Percentiles rank a stretch among this genome's conserved stretches.
Conservation (phyloP, 169 alveolate species). For the Cryptosporidium viatorum region DNA sequence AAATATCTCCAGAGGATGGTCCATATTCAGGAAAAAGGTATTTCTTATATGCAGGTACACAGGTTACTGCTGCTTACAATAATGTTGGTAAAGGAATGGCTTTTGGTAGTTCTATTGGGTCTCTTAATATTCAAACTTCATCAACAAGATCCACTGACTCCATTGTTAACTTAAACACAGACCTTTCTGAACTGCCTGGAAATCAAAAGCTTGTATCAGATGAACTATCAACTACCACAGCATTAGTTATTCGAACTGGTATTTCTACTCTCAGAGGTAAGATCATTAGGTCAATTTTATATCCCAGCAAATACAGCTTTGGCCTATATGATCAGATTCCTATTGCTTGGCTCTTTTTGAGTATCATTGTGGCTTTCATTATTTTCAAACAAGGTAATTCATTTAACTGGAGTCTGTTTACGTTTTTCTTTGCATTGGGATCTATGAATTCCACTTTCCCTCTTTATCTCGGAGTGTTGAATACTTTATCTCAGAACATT, state of each 20-base stretch:
- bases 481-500: slow-evolving; percentile 85
- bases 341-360: slow-evolving; percentile 68
- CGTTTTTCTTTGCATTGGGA: slow-evolving; percentile 88
- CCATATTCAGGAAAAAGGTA: slow-evolving; percentile 75
- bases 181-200: neutral
- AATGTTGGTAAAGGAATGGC: slow-evolving; percentile 43
- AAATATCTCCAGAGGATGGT: slow-evolving; percentile 79
- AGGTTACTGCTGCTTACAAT: slow-evolving; percentile 73
- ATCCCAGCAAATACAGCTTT: slow-evolving; percentile 89
- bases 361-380: slow-evolving; percentile 60
- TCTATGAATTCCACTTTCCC: slow-evolving; percentile 42
- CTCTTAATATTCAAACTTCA: slow-evolving; percentile 20
- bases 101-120: neutral
- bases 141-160: slow-evolving; percentile 71
- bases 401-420: slow-evolving; percentile 85
- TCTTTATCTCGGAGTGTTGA: slow-evolving; percentile 46
- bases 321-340: slow-evolving; percentile 78
- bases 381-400: slow-evolving; percentile 77
- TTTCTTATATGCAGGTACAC: slow-evolving; percentile 80
- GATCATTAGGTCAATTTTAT: slow-evolving; percentile 91
- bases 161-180: neutral
- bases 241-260: slow-evolving; percentile 90
- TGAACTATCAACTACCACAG: slow-evolving; percentile 53
- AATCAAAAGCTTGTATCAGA: neutral
- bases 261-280: slow-evolving; percentile 90